Evolutionary conservation across 768 basidiomycete genomes (phyloP), one percentile per base, ranked within the genome.

Genomic region (Jaapia argillacea): DNA sequence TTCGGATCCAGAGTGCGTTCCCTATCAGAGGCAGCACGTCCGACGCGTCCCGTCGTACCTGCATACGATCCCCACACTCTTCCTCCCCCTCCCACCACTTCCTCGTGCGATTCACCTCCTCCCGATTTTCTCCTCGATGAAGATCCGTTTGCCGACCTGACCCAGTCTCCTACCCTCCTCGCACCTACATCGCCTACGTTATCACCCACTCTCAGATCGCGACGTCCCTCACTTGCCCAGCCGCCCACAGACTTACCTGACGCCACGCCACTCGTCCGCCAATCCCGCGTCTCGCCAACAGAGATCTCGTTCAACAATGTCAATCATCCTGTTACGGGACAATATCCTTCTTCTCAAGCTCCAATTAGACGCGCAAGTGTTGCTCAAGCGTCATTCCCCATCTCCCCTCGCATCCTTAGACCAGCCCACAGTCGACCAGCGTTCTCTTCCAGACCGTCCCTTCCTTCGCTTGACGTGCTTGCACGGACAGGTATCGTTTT

Each of bases 131-230:
- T 84, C 16, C 63, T 82, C 21, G 83, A 85, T 51, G 77, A 80
- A 41, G 84, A 86, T 52, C 84, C 84, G 2, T 86, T 86, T 51
- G 84, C 84, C 18, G 75, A 79, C 47, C 64, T 81, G 16, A 16
- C 37, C 36, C 26, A 26, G 22, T 20, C 24, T 44, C 25, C 43
- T 42, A 25, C 46, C 22, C 40, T 41, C 26, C 25, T 39, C 44
- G 24, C 25, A 33, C 41, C 24, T 33, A 21, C 37, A 27, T 37
- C 36, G 37, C 33, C 36, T 35, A 44, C 16, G 25, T 47, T 36
- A 4, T 43, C 27, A 43, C 27, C 43, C 20, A 16, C 10, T 33
- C 16, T 33, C 10, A 33, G 31, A 10, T 33, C 36, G 35, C 24
- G 20, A 45, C 28, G 45, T 35, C 31, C 4, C 31, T 21, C 44